Base-by-base conservation (phyloP, 768 basidiomycete genomes). In the Boletus huronensis region DNA sequence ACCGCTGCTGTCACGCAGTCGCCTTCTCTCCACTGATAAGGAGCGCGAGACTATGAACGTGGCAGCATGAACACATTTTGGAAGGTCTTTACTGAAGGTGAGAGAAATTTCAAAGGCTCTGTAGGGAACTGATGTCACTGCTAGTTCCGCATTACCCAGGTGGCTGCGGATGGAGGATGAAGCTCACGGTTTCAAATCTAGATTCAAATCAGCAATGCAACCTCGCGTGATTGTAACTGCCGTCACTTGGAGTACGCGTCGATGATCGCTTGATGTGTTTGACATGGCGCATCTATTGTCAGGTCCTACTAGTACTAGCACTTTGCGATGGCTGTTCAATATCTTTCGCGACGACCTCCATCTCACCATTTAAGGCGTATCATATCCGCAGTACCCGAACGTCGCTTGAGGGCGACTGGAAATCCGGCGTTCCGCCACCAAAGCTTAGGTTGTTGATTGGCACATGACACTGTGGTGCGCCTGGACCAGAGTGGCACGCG, bases 1-100 rank as follows among this genome's bases (percentile, higher is more conserved):
- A 14, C 31, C 19, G 25, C 45, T 52, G 53, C 62, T 63, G 62
- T 59, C 63, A 65, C 2, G 14, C n/a, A 4, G 51, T 47, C 52
- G 48, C 46, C 26, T 43, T 62, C 40, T 32, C 47, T 44, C 58
- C 55, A 52, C 51, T 28, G 64, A 70, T 63, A 60, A 58, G 55
- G 31, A 53, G 42, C 6, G 44, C 39, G 21, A 48, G 43, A 25
- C 43, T 49, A 59, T 64, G 49, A 67, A 51, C 60, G 65, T 62
- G 63, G 65, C 45, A 53, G 36, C 60, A 19, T 6, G 35, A 25
- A 34, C 23, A 41, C 35, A 5, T 45, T 32, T 26, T n/a, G 7
- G 28, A 39, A 58, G 29, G 32, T 25, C 21, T 26, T 17, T 19
- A 49, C 21, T n/a, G 6, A 26, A 47, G 49, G 59, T 57, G 59